Percentiles rank a stretch among this genome's conserved stretches.
phyloP scores from a whole-genome alignment of 2,329 filamentous ascomycete species.

The Clarireedia hainanense region DNA sequence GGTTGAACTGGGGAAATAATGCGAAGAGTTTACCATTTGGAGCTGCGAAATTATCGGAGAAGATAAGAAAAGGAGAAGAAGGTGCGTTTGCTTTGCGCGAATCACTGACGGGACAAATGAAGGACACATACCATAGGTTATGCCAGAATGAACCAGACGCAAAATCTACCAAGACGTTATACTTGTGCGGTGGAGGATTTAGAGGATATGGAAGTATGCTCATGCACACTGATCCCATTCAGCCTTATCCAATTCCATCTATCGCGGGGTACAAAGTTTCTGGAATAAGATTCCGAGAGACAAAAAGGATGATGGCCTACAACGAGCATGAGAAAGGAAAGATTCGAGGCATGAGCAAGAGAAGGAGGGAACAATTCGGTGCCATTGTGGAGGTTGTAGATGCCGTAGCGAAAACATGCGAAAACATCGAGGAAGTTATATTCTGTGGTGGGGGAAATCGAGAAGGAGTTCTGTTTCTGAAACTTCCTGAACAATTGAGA shows the following conservation, averaged over 20 bases:
- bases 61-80: conserved; percentile 33
- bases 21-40: conserved; percentile 55
- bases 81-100: neutral
- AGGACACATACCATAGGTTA: conserved; percentile 49
- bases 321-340: conserved; percentile 45
- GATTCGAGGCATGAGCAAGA: conserved; percentile 71
- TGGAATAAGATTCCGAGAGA: conserved; percentile 50
- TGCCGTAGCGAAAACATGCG: conserved; percentile 61
- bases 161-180: conserved; percentile 44
- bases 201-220: conserved; percentile 85
- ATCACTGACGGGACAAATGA: conserved; percentile 45
- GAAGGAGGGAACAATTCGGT: conserved; percentile 72
- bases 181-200: conserved; percentile 85
- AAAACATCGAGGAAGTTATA: conserved; percentile 62
- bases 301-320: conserved; percentile 41
- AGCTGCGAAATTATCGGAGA: conserved; percentile 47
- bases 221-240: conserved; percentile 66
- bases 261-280: conserved; percentile 71
- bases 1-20: conserved; percentile 43
- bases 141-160: conserved; percentile 29
- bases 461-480: conserved; percentile 73
- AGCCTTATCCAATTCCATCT: conserved; percentile 75
- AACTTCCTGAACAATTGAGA: conserved; percentile 50
- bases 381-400: conserved; percentile 77
- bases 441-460: conserved; percentile 86